Evolutionary conservation across 805 yeast genomes (phyloP), one percentile per base, ranked within the genome.

Genomic region (Blastobotrys chiropterorum): DNA sequence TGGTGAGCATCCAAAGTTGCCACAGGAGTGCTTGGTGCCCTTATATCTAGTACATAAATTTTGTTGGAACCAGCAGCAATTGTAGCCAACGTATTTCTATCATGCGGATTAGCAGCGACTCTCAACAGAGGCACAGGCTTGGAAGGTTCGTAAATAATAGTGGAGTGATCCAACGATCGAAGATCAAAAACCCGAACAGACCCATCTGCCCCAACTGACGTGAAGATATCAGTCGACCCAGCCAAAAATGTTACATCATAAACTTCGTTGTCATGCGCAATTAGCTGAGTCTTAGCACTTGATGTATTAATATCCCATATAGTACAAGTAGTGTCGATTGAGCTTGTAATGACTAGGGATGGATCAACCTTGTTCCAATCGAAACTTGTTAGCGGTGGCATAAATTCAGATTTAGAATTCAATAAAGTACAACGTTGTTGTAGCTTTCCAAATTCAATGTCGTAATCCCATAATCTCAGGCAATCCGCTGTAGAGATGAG

Each of bases 291-390:
- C 64, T 85, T 86, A 14, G 95, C 96, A 2, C 75, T 72, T 19
- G 83, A 78, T 42, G 81, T 77, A 20, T 74, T 68, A 31, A 90
- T 67, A 68, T 94, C 98, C 98, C 99, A 94, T 2, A 90, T 82
- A 0, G 98, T 90, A 69, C 99, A 94, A 0, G 99, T 94, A 0
- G 99, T 94, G 69, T 94, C 99, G 8, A 92, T 87, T 17, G 94
- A 83, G 56, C 92, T 80, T 1, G 97, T 88, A 38, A 94, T 85
- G 17, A 90, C 77, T 40, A 82, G 67, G 47, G 80, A 79, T 2
- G 87, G 79, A 60, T 87, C 90, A 1, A 75, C 72, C 38, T 75
- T 70, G 70, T 86, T 89, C 97, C 99, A 94, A 69, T 94, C 97
- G 61, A 94, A 88, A 1, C 95, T 83, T 0, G 98, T 90, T 49